Conservation (phyloP, 345 rosid genomes). For the Acer campestre region DNA sequence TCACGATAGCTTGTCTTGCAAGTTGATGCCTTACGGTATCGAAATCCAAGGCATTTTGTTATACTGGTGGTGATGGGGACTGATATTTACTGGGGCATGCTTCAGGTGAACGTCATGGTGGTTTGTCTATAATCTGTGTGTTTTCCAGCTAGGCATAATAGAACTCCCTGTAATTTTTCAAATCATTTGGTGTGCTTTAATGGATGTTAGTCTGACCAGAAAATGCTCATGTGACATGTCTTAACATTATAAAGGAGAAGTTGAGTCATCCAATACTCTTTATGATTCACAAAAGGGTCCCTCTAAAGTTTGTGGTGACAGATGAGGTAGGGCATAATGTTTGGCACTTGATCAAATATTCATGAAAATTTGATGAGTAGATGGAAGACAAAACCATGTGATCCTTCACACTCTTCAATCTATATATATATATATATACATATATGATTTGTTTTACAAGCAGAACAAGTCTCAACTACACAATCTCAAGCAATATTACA, state of each 20-base stretch:
- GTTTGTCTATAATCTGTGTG: neutral
- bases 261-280: neutral
- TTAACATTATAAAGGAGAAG: neutral
- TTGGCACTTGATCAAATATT: neutral
- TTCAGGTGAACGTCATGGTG: neutral
- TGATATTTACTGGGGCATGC: neutral
- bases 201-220: neutral
- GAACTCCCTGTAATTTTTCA: neutral
- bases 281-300: neutral
- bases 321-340: neutral
- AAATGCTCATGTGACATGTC: neutral
- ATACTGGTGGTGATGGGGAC: neutral
- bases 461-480: neutral
- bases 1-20: neutral
- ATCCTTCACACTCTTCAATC: neutral
- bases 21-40: neutral
- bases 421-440: slow-evolving; percentile 4
- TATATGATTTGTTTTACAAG: neutral
- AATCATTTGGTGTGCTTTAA: neutral
- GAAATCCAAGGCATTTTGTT: neutral
- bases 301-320: neutral
- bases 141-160: neutral
- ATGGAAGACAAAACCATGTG: slow-evolving; percentile 33
- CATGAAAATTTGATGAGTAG: slow-evolving; percentile 4
- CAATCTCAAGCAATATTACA: neutral